A percentile compares a stretch with the other conserved stretches of the same genome.
phyloP scores from a whole-genome alignment of 225 moss, liverwort and hornwort genomes.

The Pleurozium schreberi region DNA sequence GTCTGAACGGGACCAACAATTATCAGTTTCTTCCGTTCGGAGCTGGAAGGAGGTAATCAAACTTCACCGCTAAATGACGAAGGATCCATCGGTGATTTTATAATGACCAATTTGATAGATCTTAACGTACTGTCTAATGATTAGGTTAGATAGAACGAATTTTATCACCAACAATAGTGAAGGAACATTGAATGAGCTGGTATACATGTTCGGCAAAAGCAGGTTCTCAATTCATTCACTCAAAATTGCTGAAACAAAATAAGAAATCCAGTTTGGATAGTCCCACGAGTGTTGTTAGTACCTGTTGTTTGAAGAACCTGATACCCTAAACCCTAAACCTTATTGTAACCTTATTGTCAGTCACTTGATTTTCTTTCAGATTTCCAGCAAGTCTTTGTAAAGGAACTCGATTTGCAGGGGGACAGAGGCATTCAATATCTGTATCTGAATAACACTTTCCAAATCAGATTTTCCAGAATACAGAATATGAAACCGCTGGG shows the following conservation, averaged over 20 bases:
- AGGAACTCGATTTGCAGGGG: not conserved
- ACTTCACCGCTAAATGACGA: not conserved
- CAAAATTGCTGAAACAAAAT: not conserved
- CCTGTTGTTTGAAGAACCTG: not conserved
- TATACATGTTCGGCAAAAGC: too few species aligned
- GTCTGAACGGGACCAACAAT: not conserved
- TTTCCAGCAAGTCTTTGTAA: not conserved
- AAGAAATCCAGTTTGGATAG: not conserved
- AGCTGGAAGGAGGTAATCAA: constrained; percentile 10
- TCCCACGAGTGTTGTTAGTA: not conserved
- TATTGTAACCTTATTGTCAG: not conserved
- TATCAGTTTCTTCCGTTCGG: constrained; percentile 5
- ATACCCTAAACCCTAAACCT: not conserved
- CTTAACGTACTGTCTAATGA: not conserved
- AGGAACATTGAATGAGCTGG: too few species aligned
- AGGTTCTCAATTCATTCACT: not conserved
- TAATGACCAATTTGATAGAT: not conserved
- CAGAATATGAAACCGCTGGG: not conserved
- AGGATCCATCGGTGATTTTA: not conserved
- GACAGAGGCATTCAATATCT: not conserved
- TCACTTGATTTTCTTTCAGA: not conserved
- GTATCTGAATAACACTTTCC: too few species aligned
- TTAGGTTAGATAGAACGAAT: too few species aligned
- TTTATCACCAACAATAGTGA: not conserved
- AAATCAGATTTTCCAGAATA: not conserved